These are phyloP conservation scores for Rhynchospora tenuis DNA, from an alignment of 176 grass and related monocot genomes.

Conservation along the genomic window DNA sequence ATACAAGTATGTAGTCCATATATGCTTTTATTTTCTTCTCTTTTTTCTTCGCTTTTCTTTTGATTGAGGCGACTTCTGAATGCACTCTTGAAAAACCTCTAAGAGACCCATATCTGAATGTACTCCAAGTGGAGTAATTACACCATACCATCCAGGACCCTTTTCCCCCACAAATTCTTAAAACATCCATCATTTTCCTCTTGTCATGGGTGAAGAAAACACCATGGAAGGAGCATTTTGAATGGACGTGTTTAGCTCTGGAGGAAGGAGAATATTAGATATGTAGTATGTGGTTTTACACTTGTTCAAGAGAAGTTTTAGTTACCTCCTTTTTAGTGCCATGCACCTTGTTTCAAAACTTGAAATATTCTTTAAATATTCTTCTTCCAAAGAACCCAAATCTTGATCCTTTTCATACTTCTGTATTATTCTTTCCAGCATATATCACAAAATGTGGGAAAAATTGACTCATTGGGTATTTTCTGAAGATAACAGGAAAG, in stretches of 20 bases:
- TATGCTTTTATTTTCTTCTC: background rate
- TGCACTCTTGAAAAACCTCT: background rate
- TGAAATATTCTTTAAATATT: background rate
- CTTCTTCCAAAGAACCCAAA: background rate
- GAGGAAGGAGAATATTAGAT: background rate
- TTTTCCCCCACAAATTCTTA: background rate
- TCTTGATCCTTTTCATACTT: background rate
- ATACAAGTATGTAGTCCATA: conserved; percentile 72
- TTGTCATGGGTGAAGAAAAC: background rate
- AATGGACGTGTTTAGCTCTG: background rate
- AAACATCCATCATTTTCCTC: background rate
- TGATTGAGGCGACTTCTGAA: background rate
- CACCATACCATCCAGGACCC: background rate
- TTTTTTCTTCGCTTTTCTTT: background rate
- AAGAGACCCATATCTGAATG: background rate
- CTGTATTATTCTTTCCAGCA: background rate
- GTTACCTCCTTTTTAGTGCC: background rate
- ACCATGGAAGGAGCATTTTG: background rate
- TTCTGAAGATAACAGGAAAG: conserved; percentile 2
- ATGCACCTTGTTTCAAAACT: background rate
- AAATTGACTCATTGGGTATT: background rate
- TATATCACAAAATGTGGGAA: background rate
- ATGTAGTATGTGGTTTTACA: background rate
- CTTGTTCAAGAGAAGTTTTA: background rate
- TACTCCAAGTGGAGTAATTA: background rate